Conservation (phyloP, 1,284 basidiomycete species). For the Ceratorhiza oryzae-sativae region DNA sequence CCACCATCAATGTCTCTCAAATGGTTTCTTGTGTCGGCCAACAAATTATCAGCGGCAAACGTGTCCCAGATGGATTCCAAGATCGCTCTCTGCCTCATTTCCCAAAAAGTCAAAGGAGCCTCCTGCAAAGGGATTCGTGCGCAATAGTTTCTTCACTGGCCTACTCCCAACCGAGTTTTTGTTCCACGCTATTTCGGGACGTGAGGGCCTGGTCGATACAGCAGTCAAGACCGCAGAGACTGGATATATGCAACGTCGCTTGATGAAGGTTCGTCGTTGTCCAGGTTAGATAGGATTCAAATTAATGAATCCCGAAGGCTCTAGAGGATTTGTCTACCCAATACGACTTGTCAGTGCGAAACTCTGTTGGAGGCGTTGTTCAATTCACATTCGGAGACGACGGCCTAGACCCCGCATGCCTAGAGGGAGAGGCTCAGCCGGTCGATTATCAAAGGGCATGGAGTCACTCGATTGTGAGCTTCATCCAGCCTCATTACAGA, state of each 20-base stretch:
- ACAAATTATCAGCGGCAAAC: conserved; percentile 97
- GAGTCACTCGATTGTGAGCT: conserved; percentile 82
- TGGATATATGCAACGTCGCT: conserved; percentile 97
- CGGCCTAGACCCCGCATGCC: conserved; percentile 94
- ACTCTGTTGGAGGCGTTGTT: conserved; percentile 95
- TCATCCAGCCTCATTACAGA: not conserved
- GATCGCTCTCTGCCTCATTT: conserved; percentile 99
- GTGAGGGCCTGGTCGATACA: conserved; percentile 98
- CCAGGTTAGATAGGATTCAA: not conserved
- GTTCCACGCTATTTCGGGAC: conserved; percentile 98
- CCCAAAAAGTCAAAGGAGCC: conserved; percentile 98
- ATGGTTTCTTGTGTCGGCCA: conserved; percentile 99
- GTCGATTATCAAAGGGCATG: conserved; percentile 90
- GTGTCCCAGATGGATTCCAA: conserved; percentile 99
- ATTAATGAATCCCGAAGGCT: conserved; percentile 56
- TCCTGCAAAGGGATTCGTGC: conserved; percentile 97
- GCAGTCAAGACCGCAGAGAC: conserved; percentile 99
- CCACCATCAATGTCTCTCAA: conserved; percentile 99
- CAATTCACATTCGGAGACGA: conserved; percentile 99
- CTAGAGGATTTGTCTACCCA: conserved; percentile 96
- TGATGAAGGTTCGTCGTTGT: conserved; percentile 79
- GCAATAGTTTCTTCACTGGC: conserved; percentile 96
- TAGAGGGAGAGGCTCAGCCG: conserved; percentile 93
- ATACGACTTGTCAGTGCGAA: conserved; percentile 97
- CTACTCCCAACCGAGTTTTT: conserved; percentile 96